A percentile compares a stretch with the other conserved stretches of the same genome.
These are phyloP conservation scores for Hyaloscypha variabilis DNA, from an alignment of 495 filamentous ascomycete species.

Conservation along the genomic window DNA sequence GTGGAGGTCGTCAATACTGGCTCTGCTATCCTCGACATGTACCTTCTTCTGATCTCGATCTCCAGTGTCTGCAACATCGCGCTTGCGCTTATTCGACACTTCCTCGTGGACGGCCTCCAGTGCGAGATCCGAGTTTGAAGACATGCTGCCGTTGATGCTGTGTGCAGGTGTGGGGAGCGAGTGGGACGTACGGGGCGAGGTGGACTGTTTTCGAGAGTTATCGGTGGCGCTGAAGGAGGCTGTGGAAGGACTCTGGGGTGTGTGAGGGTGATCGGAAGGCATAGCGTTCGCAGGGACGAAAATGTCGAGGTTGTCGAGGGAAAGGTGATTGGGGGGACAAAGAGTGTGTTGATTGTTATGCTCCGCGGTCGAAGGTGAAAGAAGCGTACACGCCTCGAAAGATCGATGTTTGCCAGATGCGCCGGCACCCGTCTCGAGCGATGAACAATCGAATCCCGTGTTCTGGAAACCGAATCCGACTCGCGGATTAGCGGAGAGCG, in stretches of 20 bases:
- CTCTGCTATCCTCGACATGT: constrained; percentile 52
- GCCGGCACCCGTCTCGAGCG: constrained; percentile 11
- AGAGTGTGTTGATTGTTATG: constrained; percentile 11
- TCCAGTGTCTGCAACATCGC: constrained; percentile 46
- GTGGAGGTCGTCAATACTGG: constrained; percentile 57
- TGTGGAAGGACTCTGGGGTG: constrained; percentile 58
- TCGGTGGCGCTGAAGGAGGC: constrained; percentile 14
- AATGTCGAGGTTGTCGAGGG: constrained; percentile 7
- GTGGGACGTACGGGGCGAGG: constrained; percentile 22
- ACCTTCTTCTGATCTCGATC: constrained; percentile 57
- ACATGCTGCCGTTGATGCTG: constrained; percentile 57
- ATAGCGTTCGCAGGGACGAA: constrained; percentile 23
- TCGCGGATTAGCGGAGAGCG: constrained; percentile 9
- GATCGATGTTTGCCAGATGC: constrained; percentile 15
- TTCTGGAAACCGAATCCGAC: constrained; percentile 1
- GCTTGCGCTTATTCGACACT: constrained; percentile 57
- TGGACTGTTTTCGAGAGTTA: constrained; percentile 15
- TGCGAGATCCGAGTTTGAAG: constrained; percentile 41
- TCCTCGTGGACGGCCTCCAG: constrained; percentile 44
- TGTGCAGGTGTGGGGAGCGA: constrained; percentile 46
- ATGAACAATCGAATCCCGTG: constrained; percentile 1
- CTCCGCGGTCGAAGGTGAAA: constrained; percentile 12
- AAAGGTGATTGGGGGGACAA: constrained; percentile 10
- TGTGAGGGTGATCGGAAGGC: constrained; percentile 57
- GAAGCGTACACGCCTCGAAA: not conserved